These are phyloP conservation scores for Nannizziopsis barbatae DNA, from an alignment of 2,329 filamentous ascomycete species.

Conservation along the genomic window DNA sequence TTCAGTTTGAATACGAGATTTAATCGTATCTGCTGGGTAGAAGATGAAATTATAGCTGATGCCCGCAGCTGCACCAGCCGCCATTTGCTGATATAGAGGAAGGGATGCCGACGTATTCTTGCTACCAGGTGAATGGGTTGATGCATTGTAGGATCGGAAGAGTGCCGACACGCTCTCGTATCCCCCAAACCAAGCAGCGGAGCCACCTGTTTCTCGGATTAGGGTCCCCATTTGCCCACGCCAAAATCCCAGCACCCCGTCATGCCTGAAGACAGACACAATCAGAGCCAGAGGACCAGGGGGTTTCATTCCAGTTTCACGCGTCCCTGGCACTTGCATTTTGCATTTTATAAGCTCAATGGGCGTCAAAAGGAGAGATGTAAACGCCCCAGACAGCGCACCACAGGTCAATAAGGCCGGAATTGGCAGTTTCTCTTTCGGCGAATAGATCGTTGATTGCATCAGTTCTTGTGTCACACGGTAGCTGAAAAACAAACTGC, in stretches of 20 bases:
- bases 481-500: constrained; percentile 87
- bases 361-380: constrained; percentile 81
- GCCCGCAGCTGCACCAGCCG: constrained; percentile 76
- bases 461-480: constrained; percentile 53
- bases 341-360: constrained; percentile 98
- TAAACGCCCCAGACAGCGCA: constrained; percentile 76
- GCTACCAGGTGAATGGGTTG: constrained; percentile 8
- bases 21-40: constrained; percentile 95
- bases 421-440: constrained; percentile 53
- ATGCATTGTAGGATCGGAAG: constrained; percentile 51
- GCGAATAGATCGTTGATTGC: constrained; percentile 51
- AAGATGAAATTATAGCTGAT: constrained; percentile 95
- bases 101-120: constrained; percentile 42
- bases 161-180: constrained; percentile 69
- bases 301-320: constrained; percentile 31
- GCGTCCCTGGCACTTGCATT: constrained; percentile 65
- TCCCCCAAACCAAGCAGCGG: constrained; percentile 87
- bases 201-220: constrained; percentile 85
- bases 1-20: constrained; percentile 90
- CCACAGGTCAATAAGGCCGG: constrained; percentile 66
- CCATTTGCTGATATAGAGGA: constrained; percentile 74
- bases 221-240: constrained; percentile 87
- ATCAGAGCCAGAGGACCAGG: constrained; percentile 62
- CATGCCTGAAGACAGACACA: constrained; percentile 64
- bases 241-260: constrained; percentile 84